phyloP scores from a whole-genome alignment of 2,329 filamentous ascomycete species.

The Magnaporthiopsis poae region DNA sequence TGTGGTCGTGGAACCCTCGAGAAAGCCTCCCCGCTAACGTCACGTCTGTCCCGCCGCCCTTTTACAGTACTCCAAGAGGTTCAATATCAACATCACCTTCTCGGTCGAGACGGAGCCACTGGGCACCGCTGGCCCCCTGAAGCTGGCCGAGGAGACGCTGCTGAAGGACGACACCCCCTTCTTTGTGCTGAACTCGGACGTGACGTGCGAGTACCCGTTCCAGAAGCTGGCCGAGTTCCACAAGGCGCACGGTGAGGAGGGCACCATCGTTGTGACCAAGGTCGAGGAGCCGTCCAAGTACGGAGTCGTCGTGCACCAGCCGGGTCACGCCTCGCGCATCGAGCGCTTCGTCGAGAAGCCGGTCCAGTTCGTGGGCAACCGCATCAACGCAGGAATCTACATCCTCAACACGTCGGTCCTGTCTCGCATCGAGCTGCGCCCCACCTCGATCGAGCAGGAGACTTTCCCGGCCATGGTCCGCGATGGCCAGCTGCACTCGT shows the following conservation, averaged over 20 bases:
- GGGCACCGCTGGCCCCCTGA: constrained; percentile 87
- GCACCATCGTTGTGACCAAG: constrained; percentile 96
- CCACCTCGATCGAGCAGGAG: constrained; percentile 96
- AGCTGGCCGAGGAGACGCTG: constrained; percentile 85
- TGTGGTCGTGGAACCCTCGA: not conserved
- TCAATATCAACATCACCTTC: constrained; percentile 92
- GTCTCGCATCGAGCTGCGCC: constrained; percentile 84
- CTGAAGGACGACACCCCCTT: constrained; percentile 90
- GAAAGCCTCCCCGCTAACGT: not conserved
- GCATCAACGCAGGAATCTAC: constrained; percentile 97
- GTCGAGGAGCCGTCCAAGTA: constrained; percentile 99
- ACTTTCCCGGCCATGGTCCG: constrained; percentile 90
- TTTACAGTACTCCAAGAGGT: constrained; percentile 72
- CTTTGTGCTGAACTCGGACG: constrained; percentile 96
- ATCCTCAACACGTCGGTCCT: constrained; percentile 90
- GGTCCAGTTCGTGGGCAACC: constrained; percentile 95
- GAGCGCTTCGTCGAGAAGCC: constrained; percentile 99
- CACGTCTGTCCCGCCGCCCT: not conserved
- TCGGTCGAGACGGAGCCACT: constrained; percentile 93
- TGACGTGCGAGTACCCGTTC: constrained; percentile 98
- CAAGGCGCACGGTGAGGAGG: constrained; percentile 84
- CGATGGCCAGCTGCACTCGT: constrained; percentile 86
- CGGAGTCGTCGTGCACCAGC: constrained; percentile 95
- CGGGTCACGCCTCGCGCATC: constrained; percentile 79
- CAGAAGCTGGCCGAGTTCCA: constrained; percentile 82